Conservation (phyloP, 2,329 filamentous ascomycete species). For the Sarocladium kiliense region DNA sequence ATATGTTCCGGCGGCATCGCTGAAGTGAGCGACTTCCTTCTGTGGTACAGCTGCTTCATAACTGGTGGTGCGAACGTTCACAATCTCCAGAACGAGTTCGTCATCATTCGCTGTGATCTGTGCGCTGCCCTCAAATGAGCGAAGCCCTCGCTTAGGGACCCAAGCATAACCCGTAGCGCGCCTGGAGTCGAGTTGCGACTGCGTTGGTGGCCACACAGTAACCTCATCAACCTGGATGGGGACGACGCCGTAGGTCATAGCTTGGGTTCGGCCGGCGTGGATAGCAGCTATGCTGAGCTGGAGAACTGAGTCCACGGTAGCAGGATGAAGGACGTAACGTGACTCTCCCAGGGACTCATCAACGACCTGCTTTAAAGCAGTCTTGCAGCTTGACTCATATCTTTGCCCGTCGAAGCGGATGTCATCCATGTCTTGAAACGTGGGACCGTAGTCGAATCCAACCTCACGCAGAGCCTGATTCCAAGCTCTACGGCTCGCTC, state of each 20-base stretch:
- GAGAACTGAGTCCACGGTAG: slow-evolving; percentile 3
- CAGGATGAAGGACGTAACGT: slow-evolving; percentile 8
- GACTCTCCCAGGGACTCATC: slow-evolving; percentile 11
- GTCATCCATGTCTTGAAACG: slow-evolving; percentile 22
- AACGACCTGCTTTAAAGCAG: slow-evolving; percentile 12
- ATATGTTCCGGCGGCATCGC: slow-evolving; percentile 15
- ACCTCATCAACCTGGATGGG: slow-evolving; percentile 23
- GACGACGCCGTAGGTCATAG: slow-evolving; percentile 25
- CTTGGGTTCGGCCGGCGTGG: slow-evolving; percentile 10
- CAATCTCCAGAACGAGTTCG: slow-evolving; percentile 22
- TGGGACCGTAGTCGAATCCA: slow-evolving; percentile 27
- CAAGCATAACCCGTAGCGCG: slow-evolving; percentile 17
- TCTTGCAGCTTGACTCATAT: slow-evolving; percentile 21
- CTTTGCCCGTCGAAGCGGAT: slow-evolving; percentile 20
- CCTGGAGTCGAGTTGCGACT: not conserved
- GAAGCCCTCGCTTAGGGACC: slow-evolving; percentile 16
- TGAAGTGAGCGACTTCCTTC: slow-evolving; percentile 12
- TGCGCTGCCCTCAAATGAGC: slow-evolving; percentile 16
- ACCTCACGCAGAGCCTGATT: slow-evolving; percentile 23
- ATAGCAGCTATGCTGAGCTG: slow-evolving; percentile 3
- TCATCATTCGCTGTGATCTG: slow-evolving; percentile 20
- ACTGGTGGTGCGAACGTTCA: slow-evolving; percentile 16
- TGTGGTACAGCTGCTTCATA: slow-evolving; percentile 26
- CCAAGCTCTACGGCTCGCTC: slow-evolving; percentile 17
- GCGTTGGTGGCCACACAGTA: slow-evolving; percentile 16